These are phyloP conservation scores for Rubia yunnanensis DNA, from an alignment of 257 asterid species.

Conservation along the genomic window DNA sequence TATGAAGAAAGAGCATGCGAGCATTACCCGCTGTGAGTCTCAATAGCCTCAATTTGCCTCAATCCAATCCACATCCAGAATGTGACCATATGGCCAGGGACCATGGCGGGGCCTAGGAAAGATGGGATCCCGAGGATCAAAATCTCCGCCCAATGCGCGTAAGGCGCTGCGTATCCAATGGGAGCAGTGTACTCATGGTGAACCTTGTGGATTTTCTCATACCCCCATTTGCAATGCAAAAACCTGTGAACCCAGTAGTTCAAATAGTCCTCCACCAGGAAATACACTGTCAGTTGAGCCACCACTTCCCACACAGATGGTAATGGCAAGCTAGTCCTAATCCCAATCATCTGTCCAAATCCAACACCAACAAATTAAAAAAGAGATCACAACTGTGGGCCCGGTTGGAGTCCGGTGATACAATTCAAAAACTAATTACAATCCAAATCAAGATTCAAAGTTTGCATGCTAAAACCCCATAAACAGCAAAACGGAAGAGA, in stretches of 20 bases:
- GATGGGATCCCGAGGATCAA: conserved; percentile 97
- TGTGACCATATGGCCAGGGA: conserved; percentile 88
- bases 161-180: conserved; percentile 88
- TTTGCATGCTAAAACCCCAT: not conserved
- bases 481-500: not conserved
- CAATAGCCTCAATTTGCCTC: conserved; percentile 97
- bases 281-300: conserved; percentile 64
- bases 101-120: conserved; percentile 84
- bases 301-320: conserved; percentile 74
- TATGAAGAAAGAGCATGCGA: conserved; percentile 35
- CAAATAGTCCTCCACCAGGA: conserved; percentile 78
- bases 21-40: conserved; percentile 99
- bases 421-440: not conserved
- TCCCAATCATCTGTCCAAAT: conserved; percentile 54
- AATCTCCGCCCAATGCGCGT: conserved; percentile 96
- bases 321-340: conserved; percentile 83
- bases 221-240: conserved; percentile 92
- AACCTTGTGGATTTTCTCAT: conserved; percentile 92
- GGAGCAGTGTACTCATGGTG: conserved; percentile 98
- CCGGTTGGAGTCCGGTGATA: not conserved
- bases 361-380: not conserved
- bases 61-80: conserved; percentile 94
- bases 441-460: not conserved
- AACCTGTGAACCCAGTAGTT: conserved; percentile 96
- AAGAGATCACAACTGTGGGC: too few species aligned